A percentile compares a stretch with the other conserved stretches of the same genome.
phyloP scores from a whole-genome alignment of 75 land plant genomes.

The Cunninghamia lanceolata region DNA sequence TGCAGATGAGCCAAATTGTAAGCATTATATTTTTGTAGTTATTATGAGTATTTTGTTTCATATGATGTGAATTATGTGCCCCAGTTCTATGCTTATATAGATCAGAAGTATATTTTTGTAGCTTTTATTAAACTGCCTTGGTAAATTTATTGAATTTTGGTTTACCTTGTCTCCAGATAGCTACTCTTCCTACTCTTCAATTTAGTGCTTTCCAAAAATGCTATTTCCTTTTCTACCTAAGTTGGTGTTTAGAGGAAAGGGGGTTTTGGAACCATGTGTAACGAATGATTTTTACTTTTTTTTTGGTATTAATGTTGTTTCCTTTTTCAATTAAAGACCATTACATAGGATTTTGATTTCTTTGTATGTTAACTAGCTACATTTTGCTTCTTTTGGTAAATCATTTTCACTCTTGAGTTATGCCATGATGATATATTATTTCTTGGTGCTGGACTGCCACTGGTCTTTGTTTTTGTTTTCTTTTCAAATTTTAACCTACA shows the following conservation, averaged over 20 bases:
- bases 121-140: background rate
- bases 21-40: constrained; percentile 12
- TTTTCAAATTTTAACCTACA: background rate
- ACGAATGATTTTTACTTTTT: background rate
- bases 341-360: background rate
- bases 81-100: background rate
- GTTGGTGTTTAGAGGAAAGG: background rate
- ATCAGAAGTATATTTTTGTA: background rate
- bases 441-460: background rate
- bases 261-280: background rate
- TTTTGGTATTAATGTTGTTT: background rate
- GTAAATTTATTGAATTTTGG: background rate
- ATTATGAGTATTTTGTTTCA: background rate
- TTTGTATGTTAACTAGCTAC: background rate
- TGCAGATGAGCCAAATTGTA: constrained; percentile 75
- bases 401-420: background rate
- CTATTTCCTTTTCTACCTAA: background rate
- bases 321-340: background rate
- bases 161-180: background rate
- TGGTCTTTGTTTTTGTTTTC: background rate
- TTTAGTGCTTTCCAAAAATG: background rate
- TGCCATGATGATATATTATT: background rate
- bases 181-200: background rate
- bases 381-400: background rate
- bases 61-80: constrained; percentile 5